Evolutionary conservation across 495 filamentous ascomycete genomes (phyloP).

Genomic region (Lasiosphaeria miniovina): DNA sequence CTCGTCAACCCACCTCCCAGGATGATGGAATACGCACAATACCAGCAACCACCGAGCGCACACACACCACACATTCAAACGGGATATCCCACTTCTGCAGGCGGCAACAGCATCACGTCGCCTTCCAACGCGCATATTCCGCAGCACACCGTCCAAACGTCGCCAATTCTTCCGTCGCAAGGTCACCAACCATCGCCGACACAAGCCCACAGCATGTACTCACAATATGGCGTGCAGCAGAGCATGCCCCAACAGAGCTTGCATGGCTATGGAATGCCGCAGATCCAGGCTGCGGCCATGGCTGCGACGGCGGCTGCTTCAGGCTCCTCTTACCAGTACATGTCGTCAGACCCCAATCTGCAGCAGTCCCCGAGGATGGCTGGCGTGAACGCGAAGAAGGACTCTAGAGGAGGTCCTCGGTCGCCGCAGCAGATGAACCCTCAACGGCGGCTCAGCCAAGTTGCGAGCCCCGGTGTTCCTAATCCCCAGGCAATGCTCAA

Average conservation of each 20-base stretch:
- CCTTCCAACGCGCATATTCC: slow-evolving; percentile 49
- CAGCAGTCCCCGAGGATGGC: slow-evolving; percentile 61
- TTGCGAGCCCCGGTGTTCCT: slow-evolving; percentile 60
- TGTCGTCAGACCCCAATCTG: slow-evolving; percentile 52
- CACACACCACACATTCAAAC: slow-evolving; percentile 46
- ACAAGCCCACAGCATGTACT: slow-evolving; percentile 58
- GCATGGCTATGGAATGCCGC: slow-evolving; percentile 57
- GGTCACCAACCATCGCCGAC: slow-evolving; percentile 52
- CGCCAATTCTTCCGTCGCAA: slow-evolving; percentile 61
- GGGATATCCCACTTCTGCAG: slow-evolving; percentile 51
- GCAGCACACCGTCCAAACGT: slow-evolving; percentile 56
- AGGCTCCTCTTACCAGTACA: slow-evolving; percentile 56
- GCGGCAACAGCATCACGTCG: slow-evolving; percentile 59
- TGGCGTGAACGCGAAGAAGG: slow-evolving; percentile 50
- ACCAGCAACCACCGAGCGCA: slow-evolving; percentile 55
- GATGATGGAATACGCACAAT: slow-evolving; percentile 71
- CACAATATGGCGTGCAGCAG: background rate
- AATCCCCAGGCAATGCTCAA: slow-evolving; percentile 57
- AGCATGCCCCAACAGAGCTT: slow-evolving; percentile 53
- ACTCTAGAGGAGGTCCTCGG: slow-evolving; percentile 52
- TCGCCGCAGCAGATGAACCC: slow-evolving; percentile 60
- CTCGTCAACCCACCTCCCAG: slow-evolving; percentile 28
- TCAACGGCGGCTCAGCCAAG: slow-evolving; percentile 59
- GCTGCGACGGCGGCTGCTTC: slow-evolving; percentile 67
- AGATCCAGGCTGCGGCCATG: slow-evolving; percentile 65